Percentiles rank a stretch among this genome's conserved stretches.
phyloP scores from a whole-genome alignment of 176 grass and related monocot species.

The Zoysia japonica region DNA sequence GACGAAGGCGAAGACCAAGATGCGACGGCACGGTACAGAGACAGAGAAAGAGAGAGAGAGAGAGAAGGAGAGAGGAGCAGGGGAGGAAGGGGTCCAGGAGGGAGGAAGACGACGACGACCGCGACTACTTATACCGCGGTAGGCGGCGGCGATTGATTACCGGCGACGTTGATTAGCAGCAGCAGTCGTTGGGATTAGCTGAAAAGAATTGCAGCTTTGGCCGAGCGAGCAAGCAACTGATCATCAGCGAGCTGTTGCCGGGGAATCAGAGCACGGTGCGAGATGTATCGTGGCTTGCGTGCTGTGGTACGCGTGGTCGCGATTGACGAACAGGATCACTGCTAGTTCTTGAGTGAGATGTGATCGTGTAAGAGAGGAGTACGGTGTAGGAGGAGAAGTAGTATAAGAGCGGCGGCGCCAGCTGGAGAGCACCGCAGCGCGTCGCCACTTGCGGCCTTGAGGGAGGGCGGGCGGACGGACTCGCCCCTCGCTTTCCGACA shows the following conservation, averaged over 20 bases:
- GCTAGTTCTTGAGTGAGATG: too few relatives aligned
- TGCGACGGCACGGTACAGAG: background rate
- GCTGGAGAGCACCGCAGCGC: conserved; percentile 40
- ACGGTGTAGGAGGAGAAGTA: background rate
- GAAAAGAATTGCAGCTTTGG: background rate
- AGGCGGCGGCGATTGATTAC: too few relatives aligned
- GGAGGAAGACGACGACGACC: conserved; percentile 6
- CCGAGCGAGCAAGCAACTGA: background rate
- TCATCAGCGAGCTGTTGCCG: background rate
- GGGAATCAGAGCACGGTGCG: too few relatives aligned
- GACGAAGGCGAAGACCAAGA: background rate
- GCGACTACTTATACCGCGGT: conserved; percentile 1
- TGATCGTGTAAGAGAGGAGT: too few relatives aligned
- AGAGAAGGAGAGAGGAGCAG: background rate
- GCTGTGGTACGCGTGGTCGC: background rate
- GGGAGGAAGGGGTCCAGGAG: background rate
- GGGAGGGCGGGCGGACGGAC: too few relatives aligned
- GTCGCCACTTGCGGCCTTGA: conserved; percentile 29
- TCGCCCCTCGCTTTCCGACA: conserved; percentile 40
- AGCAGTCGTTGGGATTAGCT: background rate
- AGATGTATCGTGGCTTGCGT: too few relatives aligned
- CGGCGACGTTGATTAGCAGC: too few relatives aligned
- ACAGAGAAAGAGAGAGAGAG: background rate
- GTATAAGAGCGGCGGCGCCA: conserved; percentile 9
- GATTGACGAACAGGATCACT: background rate